Evolutionary conservation across 768 basidiomycete genomes (phyloP).

Genomic region (Russula ochroleuca): DNA sequence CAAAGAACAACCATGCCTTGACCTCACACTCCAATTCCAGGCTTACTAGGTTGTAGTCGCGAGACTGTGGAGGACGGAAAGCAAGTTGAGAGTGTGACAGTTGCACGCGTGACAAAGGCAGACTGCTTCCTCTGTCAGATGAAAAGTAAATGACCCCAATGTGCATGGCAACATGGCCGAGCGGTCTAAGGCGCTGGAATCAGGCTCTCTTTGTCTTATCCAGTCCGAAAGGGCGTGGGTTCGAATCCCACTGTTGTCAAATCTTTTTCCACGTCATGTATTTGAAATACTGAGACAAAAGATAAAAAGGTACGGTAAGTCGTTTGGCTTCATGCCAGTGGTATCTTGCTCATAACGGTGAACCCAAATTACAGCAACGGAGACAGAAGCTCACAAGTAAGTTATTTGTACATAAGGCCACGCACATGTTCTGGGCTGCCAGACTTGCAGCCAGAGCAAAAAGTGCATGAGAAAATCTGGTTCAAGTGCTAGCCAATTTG

Average conservation of each 20-base stretch:
- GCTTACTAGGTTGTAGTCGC: not conserved
- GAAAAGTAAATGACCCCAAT: fast-evolving
- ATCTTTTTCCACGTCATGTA: not conserved
- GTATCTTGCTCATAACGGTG: too few species aligned
- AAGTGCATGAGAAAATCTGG: too few species aligned
- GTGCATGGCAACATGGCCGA: slow-evolving; percentile 28
- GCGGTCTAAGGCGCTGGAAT: slow-evolving; percentile 31
- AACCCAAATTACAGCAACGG: too few species aligned
- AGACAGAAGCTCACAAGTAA: too few species aligned
- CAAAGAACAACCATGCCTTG: not conserved
- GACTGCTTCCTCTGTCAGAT: not conserved
- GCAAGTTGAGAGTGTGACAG: not conserved
- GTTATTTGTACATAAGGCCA: too few species aligned
- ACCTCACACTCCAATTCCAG: not conserved
- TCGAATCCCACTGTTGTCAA: slow-evolving; percentile 46
- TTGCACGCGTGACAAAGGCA: not conserved
- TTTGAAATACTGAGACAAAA: too few species aligned
- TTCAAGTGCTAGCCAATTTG: too few species aligned
- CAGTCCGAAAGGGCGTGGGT: slow-evolving; percentile 44
- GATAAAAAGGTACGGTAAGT: too few species aligned
- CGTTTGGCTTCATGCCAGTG: too few species aligned
- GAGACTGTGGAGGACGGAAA: too few species aligned
- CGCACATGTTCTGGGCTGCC: too few species aligned
- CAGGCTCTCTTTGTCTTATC: slow-evolving; percentile 22
- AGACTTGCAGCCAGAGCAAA: too few species aligned